Evolutionary conservation across 768 basidiomycete species (phyloP).

Genomic region (Pisolithus orientalis): DNA sequence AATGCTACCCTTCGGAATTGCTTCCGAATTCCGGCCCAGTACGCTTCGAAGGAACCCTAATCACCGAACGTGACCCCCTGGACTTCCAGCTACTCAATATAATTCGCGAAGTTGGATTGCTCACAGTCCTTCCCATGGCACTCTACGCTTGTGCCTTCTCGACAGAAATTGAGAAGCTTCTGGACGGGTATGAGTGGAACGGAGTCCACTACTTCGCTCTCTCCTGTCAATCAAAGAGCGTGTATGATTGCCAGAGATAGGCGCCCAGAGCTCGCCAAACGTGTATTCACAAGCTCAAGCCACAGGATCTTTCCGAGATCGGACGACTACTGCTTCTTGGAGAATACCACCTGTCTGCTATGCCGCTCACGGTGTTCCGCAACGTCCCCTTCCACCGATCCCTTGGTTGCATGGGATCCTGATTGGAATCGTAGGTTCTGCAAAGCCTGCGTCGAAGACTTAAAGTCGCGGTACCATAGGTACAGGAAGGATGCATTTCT

Average conservation of each 20-base stretch:
- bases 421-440: not conserved
- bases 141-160: not conserved
- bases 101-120: not conserved
- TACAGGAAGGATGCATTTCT: not conserved
- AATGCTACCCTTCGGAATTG: not conserved
- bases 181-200: not conserved
- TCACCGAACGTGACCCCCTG: conserved; percentile 6
- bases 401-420: not conserved
- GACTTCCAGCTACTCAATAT: conserved; percentile 7
- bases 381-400: not conserved
- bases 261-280: not conserved
- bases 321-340: not conserved
- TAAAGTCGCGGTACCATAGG: not conserved
- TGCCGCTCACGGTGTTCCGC: no score
- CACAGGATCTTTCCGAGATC: not conserved
- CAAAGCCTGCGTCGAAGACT: not conserved
- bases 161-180: not conserved
- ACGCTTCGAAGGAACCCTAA: not conserved
- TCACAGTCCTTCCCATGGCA: not conserved
- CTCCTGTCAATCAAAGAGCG: not conserved
- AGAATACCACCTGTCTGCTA: not conserved
- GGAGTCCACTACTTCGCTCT: not conserved
- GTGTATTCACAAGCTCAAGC: not conserved
- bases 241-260: not conserved
- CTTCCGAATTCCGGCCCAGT: not conserved